A percentile compares a stretch with the other conserved stretches of the same genome.
phyloP scores from a whole-genome alignment of 1,284 basidiomycete species.

The Vanrija humicola region DNA sequence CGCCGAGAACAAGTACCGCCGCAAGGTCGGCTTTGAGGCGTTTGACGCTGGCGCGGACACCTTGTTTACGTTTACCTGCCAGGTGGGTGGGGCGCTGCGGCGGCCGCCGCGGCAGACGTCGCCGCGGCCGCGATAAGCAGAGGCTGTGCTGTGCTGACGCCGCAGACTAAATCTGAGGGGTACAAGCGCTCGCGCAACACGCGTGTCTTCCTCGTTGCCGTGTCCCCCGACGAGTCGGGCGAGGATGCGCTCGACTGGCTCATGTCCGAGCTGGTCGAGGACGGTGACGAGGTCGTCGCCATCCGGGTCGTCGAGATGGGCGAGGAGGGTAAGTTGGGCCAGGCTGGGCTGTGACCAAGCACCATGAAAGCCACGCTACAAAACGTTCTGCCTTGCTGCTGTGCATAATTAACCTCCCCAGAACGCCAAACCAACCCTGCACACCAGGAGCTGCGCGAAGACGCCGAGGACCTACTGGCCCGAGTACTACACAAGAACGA shows the following conservation, averaged over 20 bases:
- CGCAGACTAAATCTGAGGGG: slow-evolving; percentile 76
- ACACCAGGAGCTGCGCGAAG: slow-evolving; percentile 78
- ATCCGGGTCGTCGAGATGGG: slow-evolving; percentile 85
- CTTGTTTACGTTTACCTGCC: slow-evolving; percentile 51
- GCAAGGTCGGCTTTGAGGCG: slow-evolving; percentile 85
- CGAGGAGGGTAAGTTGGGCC: slow-evolving; percentile 57
- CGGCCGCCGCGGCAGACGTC: not conserved
- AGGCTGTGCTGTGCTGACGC: too few species aligned
- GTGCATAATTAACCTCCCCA: slow-evolving; percentile 40
- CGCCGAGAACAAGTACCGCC: slow-evolving; percentile 57
- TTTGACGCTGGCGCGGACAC: slow-evolving; percentile 59
- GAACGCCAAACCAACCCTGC: slow-evolving; percentile 55
- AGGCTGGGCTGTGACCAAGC: too few species aligned
- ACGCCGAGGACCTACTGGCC: slow-evolving; percentile 79
- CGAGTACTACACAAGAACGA: slow-evolving; percentile 74
- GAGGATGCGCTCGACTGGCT: slow-evolving; percentile 82
- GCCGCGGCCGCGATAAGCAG: too few species aligned
- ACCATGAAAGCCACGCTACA: too few species aligned
- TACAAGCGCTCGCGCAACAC: slow-evolving; percentile 76
- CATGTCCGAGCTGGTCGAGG: slow-evolving; percentile 78
- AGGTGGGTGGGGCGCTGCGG: slow-evolving; percentile 29
- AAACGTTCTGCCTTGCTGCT: too few species aligned
- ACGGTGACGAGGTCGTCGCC: slow-evolving; percentile 91
- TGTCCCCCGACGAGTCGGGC: slow-evolving; percentile 83
- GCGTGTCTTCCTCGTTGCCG: slow-evolving; percentile 84